Percentiles rank a stretch among this genome's conserved stretches.
These are phyloP conservation scores for Fraxinus excelsior DNA, from an alignment of 257 asterid genomes.

Conservation along the genomic window DNA sequence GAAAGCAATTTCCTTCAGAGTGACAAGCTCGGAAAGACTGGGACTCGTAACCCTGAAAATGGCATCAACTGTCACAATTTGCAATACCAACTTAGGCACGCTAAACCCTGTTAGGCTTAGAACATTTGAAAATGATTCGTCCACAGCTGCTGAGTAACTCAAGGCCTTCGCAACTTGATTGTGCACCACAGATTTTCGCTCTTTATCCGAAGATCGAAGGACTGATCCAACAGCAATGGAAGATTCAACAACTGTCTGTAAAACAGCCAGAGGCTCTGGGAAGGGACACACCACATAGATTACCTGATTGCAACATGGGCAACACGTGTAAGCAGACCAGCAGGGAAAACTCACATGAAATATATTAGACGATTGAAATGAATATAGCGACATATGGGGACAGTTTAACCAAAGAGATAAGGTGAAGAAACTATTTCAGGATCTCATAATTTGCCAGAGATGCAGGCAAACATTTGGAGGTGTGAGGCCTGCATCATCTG, in stretches of 20 bases:
- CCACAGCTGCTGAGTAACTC: conserved; percentile 80
- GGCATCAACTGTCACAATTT: conserved; percentile 95
- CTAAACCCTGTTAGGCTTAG: conserved; percentile 85
- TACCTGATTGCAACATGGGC: conserved; percentile 55
- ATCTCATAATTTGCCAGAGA: conserved; percentile 9
- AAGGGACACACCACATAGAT: conserved; percentile 98
- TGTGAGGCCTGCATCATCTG: not conserved
- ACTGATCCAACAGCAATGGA: conserved; percentile 89
- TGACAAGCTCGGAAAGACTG: conserved; percentile 72
- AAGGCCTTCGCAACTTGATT: conserved; percentile 98
- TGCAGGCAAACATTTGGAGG: not conserved
- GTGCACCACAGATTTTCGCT: conserved; percentile 81
- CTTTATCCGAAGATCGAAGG: conserved; percentile 86
- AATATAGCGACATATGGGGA: not conserved
- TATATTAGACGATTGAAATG: not conserved
- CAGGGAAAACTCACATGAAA: not conserved
- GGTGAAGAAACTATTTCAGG: not conserved
- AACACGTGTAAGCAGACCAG: conserved; percentile 19
- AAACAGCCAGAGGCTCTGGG: conserved; percentile 96
- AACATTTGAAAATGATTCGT: conserved; percentile 88
- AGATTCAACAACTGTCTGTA: conserved; percentile 88
- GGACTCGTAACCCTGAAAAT: conserved; percentile 94
- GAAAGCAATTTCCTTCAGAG: conserved; percentile 94
- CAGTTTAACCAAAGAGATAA: not conserved
- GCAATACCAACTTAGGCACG: conserved; percentile 90